Evolutionary conservation across 257 asterid species (phyloP), one percentile per base, ranked within the genome.

Genomic region (Eustoma russellianum): DNA sequence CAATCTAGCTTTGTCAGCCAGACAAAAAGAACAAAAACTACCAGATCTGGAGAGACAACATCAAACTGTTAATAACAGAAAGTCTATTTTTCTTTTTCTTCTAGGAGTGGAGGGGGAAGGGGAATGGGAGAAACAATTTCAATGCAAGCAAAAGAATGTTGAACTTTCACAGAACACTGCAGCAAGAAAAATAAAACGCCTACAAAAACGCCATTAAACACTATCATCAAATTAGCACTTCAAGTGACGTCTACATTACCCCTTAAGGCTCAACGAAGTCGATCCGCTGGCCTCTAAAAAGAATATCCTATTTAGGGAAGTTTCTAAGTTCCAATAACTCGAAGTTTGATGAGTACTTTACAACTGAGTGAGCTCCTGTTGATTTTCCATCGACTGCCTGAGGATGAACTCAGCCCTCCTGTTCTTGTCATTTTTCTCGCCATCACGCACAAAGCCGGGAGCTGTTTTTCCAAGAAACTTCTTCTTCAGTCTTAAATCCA

Each of bases 341-440:
- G 67, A 70, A 78, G 72, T 65, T 64, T 74, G 61, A 62, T 68
- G 68, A 68, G 76, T 71, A 79, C 76, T 79, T 83, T 79, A 90
- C 96, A 90, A 64, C 78, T 80, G 94, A 59, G 91, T 82, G 64
- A 81, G 85, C 74, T 88, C 95, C 68, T 74, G 83, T 70, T 75
- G 91, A 71, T 77, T 91, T 69, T 77, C 95, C 72, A 76, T 48
- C 14, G 95, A 71, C 61, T 85, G 95, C 70, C 79, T 63, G 24
- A 92, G 83, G 57, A 88, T 78, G 64, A 67, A 76, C 81, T 83
- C 93, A 53, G 85, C 95, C 70, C 94, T 74, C 73, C 94, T 78
- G 77, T 83, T 90, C 82, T 83, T 92, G 65, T 92, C 97, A 61
- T 92, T 94, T 54, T 68, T 85, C 52, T 88, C 99, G 0, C 76